A percentile compares a stretch with the other conserved stretches of the same genome.
Conservation (phyloP, 2,329 filamentous ascomycete species). For the Aschersonia sp. region DNA sequence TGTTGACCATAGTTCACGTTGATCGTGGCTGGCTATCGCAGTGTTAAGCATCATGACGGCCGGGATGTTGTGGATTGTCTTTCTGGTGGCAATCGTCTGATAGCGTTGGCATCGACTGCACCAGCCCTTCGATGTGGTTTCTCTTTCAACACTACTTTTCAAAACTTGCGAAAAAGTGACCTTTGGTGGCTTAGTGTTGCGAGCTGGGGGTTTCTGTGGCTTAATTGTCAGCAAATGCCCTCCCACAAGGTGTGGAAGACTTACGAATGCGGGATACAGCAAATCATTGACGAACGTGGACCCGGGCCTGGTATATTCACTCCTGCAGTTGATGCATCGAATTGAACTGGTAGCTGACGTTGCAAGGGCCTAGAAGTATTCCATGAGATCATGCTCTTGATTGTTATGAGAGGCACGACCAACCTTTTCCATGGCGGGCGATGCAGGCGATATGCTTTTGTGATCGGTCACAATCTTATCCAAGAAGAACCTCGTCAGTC, state of each 20-base stretch:
- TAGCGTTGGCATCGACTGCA: constrained; percentile 85
- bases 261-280: constrained; percentile 49
- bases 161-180: constrained; percentile 76
- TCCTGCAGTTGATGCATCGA: constrained; percentile 72
- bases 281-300: constrained; percentile 76
- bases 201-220: constrained; percentile 28
- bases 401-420: not conserved
- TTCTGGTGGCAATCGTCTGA: constrained; percentile 72
- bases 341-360: constrained; percentile 62
- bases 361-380: constrained; percentile 33
- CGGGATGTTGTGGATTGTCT: constrained; percentile 70
- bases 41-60: constrained; percentile 83
- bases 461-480: constrained; percentile 70
- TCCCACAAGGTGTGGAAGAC: constrained; percentile 4
- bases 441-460: constrained; percentile 47
- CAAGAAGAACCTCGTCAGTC: constrained; percentile 71
- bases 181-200: constrained; percentile 36
- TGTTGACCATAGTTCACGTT: constrained; percentile 72
- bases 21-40: constrained; percentile 54
- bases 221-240: not conserved
- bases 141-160: constrained; percentile 83
- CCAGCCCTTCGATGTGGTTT: constrained; percentile 83
- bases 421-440: constrained; percentile 56
- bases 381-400: not conserved
- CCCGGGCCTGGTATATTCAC: constrained; percentile 68